A percentile compares a stretch with the other conserved stretches of the same genome.
Conservation (phyloP, 2,329 filamentous ascomycete species). For the Colletotrichum orchidophilum region DNA sequence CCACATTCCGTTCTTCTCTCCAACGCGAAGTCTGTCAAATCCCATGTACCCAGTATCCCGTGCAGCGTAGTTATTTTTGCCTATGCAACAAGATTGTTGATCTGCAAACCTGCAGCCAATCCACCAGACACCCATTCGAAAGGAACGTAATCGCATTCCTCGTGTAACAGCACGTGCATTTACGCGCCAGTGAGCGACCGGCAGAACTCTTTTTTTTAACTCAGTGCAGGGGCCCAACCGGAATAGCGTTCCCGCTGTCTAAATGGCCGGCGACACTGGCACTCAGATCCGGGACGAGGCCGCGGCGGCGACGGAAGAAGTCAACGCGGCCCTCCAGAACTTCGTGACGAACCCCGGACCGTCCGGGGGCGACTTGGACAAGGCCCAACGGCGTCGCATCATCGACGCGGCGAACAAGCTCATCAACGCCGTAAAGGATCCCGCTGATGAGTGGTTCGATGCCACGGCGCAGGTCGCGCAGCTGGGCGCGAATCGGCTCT, state of each 20-base stretch:
- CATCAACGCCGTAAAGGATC: conserved; percentile 18
- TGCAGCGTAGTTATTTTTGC: not conserved
- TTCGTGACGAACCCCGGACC: not conserved
- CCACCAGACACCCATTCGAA: not conserved
- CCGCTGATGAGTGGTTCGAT: conserved; percentile 25
- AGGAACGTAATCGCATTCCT: not conserved
- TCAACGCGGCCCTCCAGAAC: conserved; percentile 8
- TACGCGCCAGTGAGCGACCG: not conserved
- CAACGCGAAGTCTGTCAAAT: not conserved
- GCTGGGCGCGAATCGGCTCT: conserved; percentile 36
- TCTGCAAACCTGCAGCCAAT: not conserved
- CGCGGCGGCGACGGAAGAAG: conserved; percentile 20
- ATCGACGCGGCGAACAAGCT: conserved; percentile 25
- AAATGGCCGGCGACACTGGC: not conserved
- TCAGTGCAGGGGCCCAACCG: no score
- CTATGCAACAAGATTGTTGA: not conserved
- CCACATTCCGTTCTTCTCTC: not conserved
- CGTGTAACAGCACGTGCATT: not conserved
- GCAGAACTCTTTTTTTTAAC: not conserved
- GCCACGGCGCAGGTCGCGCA: conserved; percentile 20
- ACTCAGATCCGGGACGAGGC: conserved; percentile 16
- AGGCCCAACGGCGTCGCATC: conserved; percentile 19
- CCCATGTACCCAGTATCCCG: no score
- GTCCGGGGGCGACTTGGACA: conserved; percentile 14
- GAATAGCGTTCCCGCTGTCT: no score